Percentiles rank a stretch among this genome's conserved stretches.
Conservation (phyloP, 2,329 filamentous ascomycete species). For the Colletotrichum costaricense region DNA sequence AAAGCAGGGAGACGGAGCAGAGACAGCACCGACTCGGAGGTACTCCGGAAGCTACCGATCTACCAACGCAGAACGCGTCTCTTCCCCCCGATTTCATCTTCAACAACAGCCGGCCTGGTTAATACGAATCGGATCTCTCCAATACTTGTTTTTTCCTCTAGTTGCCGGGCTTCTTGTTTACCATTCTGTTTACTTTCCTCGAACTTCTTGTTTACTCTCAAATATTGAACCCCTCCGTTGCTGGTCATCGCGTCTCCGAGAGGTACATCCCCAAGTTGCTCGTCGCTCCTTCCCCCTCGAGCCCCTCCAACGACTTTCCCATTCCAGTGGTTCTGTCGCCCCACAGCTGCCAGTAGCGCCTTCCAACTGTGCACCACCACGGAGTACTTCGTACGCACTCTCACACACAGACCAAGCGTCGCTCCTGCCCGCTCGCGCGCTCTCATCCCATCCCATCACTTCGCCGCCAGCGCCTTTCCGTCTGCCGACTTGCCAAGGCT, state of each 20-base stretch:
- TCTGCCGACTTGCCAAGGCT: neutral
- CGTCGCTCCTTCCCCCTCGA: neutral
- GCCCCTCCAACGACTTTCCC: neutral
- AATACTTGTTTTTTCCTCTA: conserved; percentile 8
- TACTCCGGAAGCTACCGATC: conserved; percentile 7
- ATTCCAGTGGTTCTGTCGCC: neutral
- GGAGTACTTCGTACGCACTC: neutral
- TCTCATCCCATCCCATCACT: neutral
- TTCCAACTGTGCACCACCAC: neutral
- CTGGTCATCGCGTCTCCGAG: conserved; percentile 1
- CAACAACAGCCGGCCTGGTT: conserved; percentile 29
- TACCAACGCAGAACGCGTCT: neutral
- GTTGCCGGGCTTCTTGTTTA: conserved; percentile 6
- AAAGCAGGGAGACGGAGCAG: conserved; percentile 9
- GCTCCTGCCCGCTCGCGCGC: neutral
- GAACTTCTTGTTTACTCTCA: neutral
- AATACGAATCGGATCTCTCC: conserved; percentile 15
- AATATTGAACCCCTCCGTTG: conserved; percentile 13
- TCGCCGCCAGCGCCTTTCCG: neutral
- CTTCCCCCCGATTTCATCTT: conserved; percentile 11
- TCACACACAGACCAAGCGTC: neutral
- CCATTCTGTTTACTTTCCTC: neutral
- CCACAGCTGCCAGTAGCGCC: conserved; percentile 1
- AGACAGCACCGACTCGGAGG: neutral
- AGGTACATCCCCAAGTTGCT: neutral